Percentiles rank a stretch among this genome's conserved stretches.
Conservation (phyloP, 805 yeast species). For the Candida nemodendra region DNA sequence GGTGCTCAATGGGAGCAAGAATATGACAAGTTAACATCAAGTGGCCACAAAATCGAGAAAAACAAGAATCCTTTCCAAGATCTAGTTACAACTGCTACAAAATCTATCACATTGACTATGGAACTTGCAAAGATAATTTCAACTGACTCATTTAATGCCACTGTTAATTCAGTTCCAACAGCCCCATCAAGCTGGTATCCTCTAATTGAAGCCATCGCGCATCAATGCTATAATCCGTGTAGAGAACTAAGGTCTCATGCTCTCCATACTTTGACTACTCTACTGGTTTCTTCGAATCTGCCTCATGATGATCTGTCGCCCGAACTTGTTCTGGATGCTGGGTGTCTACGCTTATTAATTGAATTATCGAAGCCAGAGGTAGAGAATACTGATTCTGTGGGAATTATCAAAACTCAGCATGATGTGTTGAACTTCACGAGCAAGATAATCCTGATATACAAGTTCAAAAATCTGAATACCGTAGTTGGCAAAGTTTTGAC, state of each 20-base stretch:
- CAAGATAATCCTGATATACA: conserved; percentile 42
- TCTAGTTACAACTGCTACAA: conserved; percentile 56
- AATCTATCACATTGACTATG: conserved; percentile 61
- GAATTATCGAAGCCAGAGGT: conserved; percentile 68
- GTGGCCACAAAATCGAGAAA: conserved; percentile 43
- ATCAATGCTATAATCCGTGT: conserved; percentile 88
- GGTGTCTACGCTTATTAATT: conserved; percentile 69
- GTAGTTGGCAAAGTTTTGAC: conserved; percentile 29
- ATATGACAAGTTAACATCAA: conserved; percentile 41
- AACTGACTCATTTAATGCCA: conserved; percentile 29
- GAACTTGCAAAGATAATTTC: conserved; percentile 42
- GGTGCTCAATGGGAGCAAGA: conserved; percentile 78
- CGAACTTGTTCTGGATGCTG: conserved; percentile 65
- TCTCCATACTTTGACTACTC: conserved; percentile 54
- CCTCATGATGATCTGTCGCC: conserved; percentile 39
- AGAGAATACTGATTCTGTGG: conserved; percentile 55
- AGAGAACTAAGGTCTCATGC: conserved; percentile 71
- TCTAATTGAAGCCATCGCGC: conserved; percentile 77
- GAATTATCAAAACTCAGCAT: conserved; percentile 63
- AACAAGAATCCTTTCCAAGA: conserved; percentile 49
- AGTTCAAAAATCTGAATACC: conserved; percentile 24
- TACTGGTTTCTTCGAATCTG: conserved; percentile 41
- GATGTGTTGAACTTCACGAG: conserved; percentile 68
- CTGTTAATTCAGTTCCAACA: conserved; percentile 31
- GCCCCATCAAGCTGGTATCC: conserved; percentile 48